phyloP scores from a whole-genome alignment of 169 alveolate species.

The Plasmodium relictum region DNA sequence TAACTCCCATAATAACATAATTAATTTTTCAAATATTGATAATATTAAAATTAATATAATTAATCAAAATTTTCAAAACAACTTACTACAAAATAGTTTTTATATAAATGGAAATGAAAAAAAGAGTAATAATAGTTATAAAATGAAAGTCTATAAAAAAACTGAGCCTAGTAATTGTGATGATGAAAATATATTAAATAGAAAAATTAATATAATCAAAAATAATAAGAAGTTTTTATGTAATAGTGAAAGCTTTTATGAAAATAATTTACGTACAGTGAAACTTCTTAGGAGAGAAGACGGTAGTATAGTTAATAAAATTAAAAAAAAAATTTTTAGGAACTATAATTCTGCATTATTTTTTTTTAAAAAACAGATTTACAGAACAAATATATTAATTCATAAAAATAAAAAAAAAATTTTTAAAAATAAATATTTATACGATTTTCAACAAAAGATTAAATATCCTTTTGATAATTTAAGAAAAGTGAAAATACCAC shows the following conservation, averaged over 20 bases:
- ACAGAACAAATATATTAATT: constrained; percentile 7
- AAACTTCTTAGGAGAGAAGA: constrained; percentile 1
- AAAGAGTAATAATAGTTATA: background rate
- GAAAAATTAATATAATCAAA: constrained; percentile 24
- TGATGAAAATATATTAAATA: background rate
- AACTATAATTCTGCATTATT: constrained; percentile 12
- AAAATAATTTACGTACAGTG: constrained; percentile 8
- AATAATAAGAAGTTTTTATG: constrained; percentile 18
- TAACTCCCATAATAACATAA: constrained; percentile 6
- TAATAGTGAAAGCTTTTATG: background rate
- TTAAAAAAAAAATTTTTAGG: constrained; percentile 8
- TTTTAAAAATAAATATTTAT: background rate
- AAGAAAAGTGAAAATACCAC: background rate
- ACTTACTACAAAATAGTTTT: background rate
- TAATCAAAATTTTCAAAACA: background rate
- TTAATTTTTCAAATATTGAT: constrained; percentile 18
- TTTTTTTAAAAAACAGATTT: constrained; percentile 22
- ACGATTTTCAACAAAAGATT: background rate
- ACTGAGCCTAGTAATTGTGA: background rate
- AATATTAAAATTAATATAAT: background rate
- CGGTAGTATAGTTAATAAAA: background rate
- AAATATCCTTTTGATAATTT: background rate
- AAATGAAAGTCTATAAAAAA: background rate
- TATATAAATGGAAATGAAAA: background rate
- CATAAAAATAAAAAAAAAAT: constrained; percentile 15